Conservation (phyloP, 2,329 filamentous ascomycete genomes). For the Phaeosphaeria sp. region DNA sequence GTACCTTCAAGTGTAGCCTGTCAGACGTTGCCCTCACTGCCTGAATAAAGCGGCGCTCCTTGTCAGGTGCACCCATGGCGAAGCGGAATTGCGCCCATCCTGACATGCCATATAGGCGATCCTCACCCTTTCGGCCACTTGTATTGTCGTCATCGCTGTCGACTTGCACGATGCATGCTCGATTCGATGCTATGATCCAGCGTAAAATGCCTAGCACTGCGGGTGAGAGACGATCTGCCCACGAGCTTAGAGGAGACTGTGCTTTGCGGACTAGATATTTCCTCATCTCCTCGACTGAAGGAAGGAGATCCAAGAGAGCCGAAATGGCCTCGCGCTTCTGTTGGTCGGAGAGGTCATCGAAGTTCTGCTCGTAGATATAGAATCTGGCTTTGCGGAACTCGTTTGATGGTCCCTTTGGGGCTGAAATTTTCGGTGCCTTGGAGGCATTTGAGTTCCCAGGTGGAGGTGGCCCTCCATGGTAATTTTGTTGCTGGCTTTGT, state of each 20-base stretch:
- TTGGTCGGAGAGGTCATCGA: conserved; percentile 59
- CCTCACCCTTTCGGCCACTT: conserved; percentile 47
- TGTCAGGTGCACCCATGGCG: conserved; percentile 88
- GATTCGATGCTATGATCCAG: conserved; percentile 90
- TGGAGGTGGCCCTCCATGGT: neutral
- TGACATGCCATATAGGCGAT: conserved; percentile 68
- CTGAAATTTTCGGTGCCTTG: neutral
- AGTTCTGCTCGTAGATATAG: conserved; percentile 61
- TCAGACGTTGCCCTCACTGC: conserved; percentile 60
- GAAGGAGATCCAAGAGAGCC: conserved; percentile 64
- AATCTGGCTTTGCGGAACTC: conserved; percentile 45
- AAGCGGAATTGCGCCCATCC: conserved; percentile 84
- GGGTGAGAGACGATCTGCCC: conserved; percentile 67
- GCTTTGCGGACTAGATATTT: conserved; percentile 54
- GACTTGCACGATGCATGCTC: conserved; percentile 83
- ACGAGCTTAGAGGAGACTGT: conserved; percentile 51
- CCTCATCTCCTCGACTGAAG: conserved; percentile 66
- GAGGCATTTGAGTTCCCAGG: neutral
- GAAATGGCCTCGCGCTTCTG: conserved; percentile 61
- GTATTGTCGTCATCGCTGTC: conserved; percentile 48
- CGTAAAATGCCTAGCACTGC: conserved; percentile 73
- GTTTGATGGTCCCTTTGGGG: conserved; percentile 5
- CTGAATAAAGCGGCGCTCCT: conserved; percentile 75
- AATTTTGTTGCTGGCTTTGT: neutral
- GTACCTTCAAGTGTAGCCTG: conserved; percentile 55